Evolutionary conservation across 768 basidiomycete genomes (phyloP).

Genomic region (Phanerodontia chrysosporium): DNA sequence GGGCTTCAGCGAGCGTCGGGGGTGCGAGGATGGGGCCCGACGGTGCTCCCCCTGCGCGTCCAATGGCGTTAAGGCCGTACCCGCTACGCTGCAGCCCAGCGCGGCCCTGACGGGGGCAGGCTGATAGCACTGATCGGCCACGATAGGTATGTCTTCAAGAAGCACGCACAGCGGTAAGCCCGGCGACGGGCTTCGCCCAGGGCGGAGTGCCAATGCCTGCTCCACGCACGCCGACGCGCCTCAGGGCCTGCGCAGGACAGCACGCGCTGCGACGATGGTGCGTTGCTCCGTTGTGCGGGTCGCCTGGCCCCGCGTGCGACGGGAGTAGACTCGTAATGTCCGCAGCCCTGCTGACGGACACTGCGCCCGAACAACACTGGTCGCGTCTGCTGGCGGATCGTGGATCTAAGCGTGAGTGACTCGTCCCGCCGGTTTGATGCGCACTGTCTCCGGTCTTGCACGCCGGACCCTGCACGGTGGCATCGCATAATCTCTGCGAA

Average conservation of each 20-base stretch:
- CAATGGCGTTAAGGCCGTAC: conserved; percentile 5
- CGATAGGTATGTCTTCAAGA: conserved; percentile 13
- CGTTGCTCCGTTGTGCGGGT: background rate
- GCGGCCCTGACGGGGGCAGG: too few relatives aligned
- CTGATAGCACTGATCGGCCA: conserved; percentile 11
- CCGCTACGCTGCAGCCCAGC: background rate
- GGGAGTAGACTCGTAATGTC: background rate
- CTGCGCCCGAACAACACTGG: background rate
- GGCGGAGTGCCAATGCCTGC: background rate
- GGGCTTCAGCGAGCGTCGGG: background rate
- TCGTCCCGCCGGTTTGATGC: too few relatives aligned
- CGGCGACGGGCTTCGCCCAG: background rate
- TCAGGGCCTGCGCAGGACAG: too few relatives aligned
- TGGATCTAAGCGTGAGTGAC: background rate
- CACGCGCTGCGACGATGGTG: background rate
- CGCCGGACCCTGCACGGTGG: background rate
- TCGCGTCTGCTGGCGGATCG: background rate
- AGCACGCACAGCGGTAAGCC: background rate
- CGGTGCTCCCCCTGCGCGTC: background rate
- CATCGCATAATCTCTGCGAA: background rate
- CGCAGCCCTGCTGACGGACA: background rate
- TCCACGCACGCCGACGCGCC: background rate
- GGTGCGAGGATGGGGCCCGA: background rate
- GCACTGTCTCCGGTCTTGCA: too few relatives aligned
- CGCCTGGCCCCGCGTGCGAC: background rate